These are phyloP conservation scores for Cordia subcordata DNA, from an alignment of 257 asterid genomes.

Conservation along the genomic window DNA sequence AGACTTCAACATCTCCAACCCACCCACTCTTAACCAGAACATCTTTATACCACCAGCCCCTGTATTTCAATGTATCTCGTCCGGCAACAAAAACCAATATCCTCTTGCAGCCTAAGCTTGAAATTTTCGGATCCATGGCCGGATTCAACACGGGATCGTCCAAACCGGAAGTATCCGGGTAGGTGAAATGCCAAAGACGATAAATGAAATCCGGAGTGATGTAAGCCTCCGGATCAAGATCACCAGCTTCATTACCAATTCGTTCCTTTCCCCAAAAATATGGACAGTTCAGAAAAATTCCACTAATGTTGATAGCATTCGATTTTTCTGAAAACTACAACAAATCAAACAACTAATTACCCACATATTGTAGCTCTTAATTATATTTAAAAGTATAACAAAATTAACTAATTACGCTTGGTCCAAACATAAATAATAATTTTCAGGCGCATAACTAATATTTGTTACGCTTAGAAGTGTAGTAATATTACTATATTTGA, in stretches of 20 bases:
- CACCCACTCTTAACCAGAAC: slow-evolving; percentile 29
- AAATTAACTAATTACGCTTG: no score
- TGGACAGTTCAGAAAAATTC: slow-evolving; percentile 52
- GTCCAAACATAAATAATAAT: no score
- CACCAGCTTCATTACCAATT: slow-evolving; percentile 32
- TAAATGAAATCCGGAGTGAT: neutral
- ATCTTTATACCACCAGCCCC: slow-evolving; percentile 44
- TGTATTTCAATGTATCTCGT: slow-evolving; percentile 30
- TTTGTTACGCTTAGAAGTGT: no score
- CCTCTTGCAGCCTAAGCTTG: slow-evolving; percentile 29
- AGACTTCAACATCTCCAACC: slow-evolving; percentile 44
- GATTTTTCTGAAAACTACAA: no score
- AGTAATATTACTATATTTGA: no score
- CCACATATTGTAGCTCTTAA: no score
- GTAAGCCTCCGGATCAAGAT: neutral
- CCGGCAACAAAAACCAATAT: slow-evolving; percentile 46
- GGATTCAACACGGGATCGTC: slow-evolving; percentile 57
- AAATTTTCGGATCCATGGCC: slow-evolving; percentile 28
- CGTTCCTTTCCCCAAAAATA: slow-evolving; percentile 53
- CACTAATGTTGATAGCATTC: slow-evolving; percentile 21
- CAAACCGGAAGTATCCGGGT: slow-evolving; percentile 41
- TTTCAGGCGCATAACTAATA: no score
- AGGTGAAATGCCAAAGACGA: slow-evolving; percentile 32
- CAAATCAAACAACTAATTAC: no score
- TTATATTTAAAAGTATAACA: no score